Conservation (phyloP, 192 early-diverging fungal genomes). For the Dissophora globulifera region DNA sequence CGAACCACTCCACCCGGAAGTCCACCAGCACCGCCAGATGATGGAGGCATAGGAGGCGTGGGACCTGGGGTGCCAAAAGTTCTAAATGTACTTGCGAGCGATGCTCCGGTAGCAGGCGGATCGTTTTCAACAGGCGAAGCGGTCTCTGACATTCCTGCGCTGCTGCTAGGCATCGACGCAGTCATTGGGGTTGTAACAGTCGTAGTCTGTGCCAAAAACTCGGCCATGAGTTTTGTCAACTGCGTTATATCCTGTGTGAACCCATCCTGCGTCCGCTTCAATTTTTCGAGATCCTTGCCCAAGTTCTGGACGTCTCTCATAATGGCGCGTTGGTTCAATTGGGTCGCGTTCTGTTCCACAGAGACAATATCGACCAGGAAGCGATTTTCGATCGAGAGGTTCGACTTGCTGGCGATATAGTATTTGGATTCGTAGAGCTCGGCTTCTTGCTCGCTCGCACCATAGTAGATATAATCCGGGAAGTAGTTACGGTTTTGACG, state of each 20-base stretch:
- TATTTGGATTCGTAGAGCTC: slow-evolving; percentile 42
- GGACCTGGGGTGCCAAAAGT: too few species aligned
- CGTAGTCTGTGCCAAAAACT: slow-evolving; percentile 21
- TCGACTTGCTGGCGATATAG: slow-evolving; percentile 35
- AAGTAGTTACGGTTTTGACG: slow-evolving; percentile 51
- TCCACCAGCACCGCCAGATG: neutral
- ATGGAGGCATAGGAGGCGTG: neutral
- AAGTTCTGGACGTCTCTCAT: slow-evolving; percentile 20
- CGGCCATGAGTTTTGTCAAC: slow-evolving; percentile 10
- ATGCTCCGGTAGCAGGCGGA: slow-evolving; percentile 11
- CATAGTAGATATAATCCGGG: slow-evolving; percentile 50
- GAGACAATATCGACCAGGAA: slow-evolving; percentile 40
- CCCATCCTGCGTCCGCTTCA: slow-evolving; percentile 17
- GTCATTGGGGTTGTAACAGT: neutral
- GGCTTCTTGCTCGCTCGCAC: slow-evolving; percentile 44
- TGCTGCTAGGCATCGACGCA: neutral
- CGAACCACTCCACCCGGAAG: slow-evolving; percentile 13
- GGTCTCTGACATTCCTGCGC: neutral
- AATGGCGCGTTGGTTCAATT: slow-evolving; percentile 14
- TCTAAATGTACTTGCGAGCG: neutral
- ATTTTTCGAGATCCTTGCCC: neutral
- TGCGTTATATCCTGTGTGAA: slow-evolving; percentile 22
- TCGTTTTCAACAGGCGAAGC: slow-evolving; percentile 24
- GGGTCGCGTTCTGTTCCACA: slow-evolving; percentile 13
- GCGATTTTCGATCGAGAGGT: slow-evolving; percentile 44